Evolutionary conservation across 768 basidiomycete species (phyloP).

Genomic region (Kwoniella dejecticola): DNA sequence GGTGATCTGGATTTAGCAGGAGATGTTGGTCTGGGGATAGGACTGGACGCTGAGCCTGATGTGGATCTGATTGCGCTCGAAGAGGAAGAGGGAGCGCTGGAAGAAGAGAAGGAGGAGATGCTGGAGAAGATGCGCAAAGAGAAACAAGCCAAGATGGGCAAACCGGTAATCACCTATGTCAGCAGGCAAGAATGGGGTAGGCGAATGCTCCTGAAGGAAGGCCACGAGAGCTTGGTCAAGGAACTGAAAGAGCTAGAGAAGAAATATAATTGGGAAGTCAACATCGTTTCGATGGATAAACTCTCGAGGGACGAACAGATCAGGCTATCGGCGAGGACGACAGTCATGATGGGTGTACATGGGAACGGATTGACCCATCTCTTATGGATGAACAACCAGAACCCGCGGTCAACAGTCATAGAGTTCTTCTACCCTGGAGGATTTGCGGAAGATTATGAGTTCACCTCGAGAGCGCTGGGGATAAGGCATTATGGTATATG

Average conservation of each 20-base stretch:
- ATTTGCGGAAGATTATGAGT: slow-evolving; percentile 84
- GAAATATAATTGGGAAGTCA: slow-evolving; percentile 76
- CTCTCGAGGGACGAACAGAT: slow-evolving; percentile 79
- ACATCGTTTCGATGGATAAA: slow-evolving; percentile 81
- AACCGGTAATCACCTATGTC: slow-evolving; percentile 87
- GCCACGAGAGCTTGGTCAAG: slow-evolving; percentile 76
- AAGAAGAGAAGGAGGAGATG: slow-evolving; percentile 43
- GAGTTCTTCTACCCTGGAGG: slow-evolving; percentile 80
- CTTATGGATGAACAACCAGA: slow-evolving; percentile 74
- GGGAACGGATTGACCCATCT: slow-evolving; percentile 68
- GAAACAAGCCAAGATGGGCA: slow-evolving; percentile 57
- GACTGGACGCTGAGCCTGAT: slow-evolving; percentile 24
- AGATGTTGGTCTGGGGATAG: slow-evolving; percentile 26
- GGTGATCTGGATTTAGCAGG: slow-evolving; percentile 25
- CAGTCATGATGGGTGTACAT: slow-evolving; percentile 61
- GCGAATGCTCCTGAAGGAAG: slow-evolving; percentile 71
- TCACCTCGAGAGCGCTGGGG: slow-evolving; percentile 75
- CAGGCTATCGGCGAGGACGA: slow-evolving; percentile 75
- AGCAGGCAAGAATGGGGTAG: slow-evolving; percentile 86
- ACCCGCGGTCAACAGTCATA: slow-evolving; percentile 74
- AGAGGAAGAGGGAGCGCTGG: slow-evolving; percentile 50
- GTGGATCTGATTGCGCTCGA: slow-evolving; percentile 41
- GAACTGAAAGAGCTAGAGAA: slow-evolving; percentile 72
- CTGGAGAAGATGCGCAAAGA: slow-evolving; percentile 29
- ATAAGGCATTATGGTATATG: slow-evolving; percentile 82